These are phyloP conservation scores for Candida dubliniensis DNA, from an alignment of 1,139 yeast genomes.

Conservation along the genomic window DNA sequence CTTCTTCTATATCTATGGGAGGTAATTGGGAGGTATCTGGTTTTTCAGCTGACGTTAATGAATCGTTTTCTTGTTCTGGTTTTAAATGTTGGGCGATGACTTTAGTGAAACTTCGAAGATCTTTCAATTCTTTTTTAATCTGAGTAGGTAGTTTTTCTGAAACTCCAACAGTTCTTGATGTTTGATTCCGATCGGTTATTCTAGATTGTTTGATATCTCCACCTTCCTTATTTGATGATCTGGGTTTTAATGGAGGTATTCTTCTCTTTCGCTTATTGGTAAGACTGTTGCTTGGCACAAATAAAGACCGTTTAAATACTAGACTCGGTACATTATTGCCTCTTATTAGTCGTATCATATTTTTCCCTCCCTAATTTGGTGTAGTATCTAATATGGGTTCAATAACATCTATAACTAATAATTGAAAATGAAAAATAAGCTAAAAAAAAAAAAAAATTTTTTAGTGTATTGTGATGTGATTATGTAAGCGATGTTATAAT, in stretches of 20 bases:
- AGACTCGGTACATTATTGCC: not conserved
- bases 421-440: no score
- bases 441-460: no score
- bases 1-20: slow-evolving; percentile 1
- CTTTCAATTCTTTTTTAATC: slow-evolving; percentile 1
- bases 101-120: not conserved
- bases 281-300: slow-evolving; percentile 6
- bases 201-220: not conserved
- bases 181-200: not conserved
- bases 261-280: not conserved
- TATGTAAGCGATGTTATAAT: no score
- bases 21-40: not conserved
- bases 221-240: not conserved
- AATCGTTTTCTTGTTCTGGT: not conserved
- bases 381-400: not conserved
- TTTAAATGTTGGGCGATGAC: slow-evolving; percentile 1
- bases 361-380: not conserved
- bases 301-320: not conserved
- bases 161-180: not conserved
- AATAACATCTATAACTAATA: no score
- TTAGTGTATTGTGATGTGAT: no score
- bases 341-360: not conserved
- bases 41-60: slow-evolving; percentile 1
- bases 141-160: not conserved
- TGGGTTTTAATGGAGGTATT: not conserved